These are phyloP conservation scores for Trichosporon sp. DNA, from an alignment of 1,284 basidiomycete species.

Conservation along the genomic window DNA sequence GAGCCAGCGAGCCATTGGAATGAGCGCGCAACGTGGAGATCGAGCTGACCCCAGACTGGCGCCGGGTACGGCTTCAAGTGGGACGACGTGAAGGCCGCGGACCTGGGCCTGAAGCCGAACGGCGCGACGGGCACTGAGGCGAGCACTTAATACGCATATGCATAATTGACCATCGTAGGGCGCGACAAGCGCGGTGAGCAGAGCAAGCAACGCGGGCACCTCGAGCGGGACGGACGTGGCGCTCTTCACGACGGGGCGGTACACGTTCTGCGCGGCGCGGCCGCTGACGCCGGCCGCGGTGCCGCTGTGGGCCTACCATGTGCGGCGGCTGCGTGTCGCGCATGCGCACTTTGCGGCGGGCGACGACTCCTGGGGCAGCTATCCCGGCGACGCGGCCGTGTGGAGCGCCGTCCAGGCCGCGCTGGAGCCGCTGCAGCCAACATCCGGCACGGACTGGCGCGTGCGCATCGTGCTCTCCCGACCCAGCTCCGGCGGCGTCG, in stretches of 20 bases:
- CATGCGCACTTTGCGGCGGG: slow-evolving; percentile 27
- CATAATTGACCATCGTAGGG: not conserved
- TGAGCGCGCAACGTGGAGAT: too few species aligned
- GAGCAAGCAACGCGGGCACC: not conserved
- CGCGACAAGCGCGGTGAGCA: not conserved
- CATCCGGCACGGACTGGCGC: slow-evolving; percentile 29
- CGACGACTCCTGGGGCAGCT: slow-evolving; percentile 28
- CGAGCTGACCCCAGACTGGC: slow-evolving; percentile 26
- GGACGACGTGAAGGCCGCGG: slow-evolving; percentile 16
- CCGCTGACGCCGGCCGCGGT: slow-evolving; percentile 18
- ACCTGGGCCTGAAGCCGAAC: not conserved
- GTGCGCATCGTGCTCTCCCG: slow-evolving; percentile 18
- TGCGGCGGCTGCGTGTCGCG: slow-evolving; percentile 31
- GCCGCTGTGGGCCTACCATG: slow-evolving; percentile 32
- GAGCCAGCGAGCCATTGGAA: too few species aligned
- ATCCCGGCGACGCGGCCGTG: slow-evolving; percentile 30
- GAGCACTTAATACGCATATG: slow-evolving; percentile 6
- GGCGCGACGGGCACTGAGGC: not conserved
- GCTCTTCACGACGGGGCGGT: slow-evolving; percentile 42
- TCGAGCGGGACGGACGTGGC: slow-evolving; percentile 8
- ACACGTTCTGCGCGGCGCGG: slow-evolving; percentile 21
- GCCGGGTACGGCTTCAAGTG: slow-evolving; percentile 43
- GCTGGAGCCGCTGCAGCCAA: slow-evolving; percentile 15
- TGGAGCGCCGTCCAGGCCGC: slow-evolving; percentile 18
- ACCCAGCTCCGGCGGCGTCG: not conserved